These are phyloP conservation scores for Asclepias syriaca DNA, from an alignment of 257 asterid genomes.

Conservation along the genomic window DNA sequence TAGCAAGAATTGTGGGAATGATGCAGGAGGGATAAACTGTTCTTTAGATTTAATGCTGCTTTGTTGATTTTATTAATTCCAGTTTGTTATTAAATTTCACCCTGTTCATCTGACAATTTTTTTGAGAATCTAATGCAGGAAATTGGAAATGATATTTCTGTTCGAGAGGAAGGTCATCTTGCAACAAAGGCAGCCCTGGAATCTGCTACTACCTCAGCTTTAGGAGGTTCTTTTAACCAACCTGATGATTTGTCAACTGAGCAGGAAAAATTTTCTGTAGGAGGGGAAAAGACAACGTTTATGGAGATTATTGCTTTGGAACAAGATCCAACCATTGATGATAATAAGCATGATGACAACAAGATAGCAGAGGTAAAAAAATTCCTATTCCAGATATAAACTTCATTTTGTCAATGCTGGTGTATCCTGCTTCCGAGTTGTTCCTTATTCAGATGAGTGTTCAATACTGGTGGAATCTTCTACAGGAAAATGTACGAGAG, in stretches of 20 bases:
- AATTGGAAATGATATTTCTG: background rate
- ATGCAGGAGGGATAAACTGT: background rate
- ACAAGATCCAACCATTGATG: background rate
- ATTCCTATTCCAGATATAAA: background rate
- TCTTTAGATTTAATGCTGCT: background rate
- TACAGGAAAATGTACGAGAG: background rate
- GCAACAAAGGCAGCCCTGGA: background rate
- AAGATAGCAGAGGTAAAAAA: background rate
- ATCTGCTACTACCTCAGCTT: background rate
- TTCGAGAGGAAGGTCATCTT: background rate
- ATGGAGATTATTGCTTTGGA: constrained; percentile 19
- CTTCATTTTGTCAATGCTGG: background rate
- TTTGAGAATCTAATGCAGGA: background rate
- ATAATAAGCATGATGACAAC: background rate
- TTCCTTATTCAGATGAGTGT: background rate
- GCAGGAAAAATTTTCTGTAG: background rate
- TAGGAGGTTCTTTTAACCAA: background rate
- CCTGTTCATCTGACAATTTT: background rate
- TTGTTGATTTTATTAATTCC: background rate
- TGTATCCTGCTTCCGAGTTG: background rate
- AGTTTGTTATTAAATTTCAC: constrained; percentile 9
- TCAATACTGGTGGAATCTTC: background rate
- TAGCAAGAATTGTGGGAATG: background rate
- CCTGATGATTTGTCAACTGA: constrained; percentile 20
- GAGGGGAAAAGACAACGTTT: background rate